Conservation (phyloP, 192 early-diverging fungal genomes). For the Rhizophagus clarus region DNA sequence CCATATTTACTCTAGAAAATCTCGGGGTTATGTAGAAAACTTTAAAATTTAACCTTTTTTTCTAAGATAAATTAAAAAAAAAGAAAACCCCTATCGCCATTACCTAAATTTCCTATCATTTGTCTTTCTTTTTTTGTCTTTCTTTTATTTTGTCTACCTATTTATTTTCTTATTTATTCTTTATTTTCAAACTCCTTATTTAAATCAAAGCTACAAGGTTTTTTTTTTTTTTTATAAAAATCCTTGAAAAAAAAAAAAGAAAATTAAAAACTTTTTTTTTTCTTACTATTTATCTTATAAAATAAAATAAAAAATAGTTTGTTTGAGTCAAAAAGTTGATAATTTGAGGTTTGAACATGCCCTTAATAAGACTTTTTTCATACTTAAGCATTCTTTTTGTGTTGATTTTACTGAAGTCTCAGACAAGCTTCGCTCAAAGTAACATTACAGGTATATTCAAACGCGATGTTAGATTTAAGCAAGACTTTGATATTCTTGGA, state of each 20-base stretch:
- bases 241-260: not conserved
- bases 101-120: too few species aligned
- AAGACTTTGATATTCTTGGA: not conserved
- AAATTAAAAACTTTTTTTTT: not conserved
- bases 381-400: not conserved
- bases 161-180: too few species aligned
- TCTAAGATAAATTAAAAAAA: too few species aligned
- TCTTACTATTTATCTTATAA: not conserved
- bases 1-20: too few species aligned
- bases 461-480: not conserved
- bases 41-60: too few species aligned
- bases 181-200: too few species aligned
- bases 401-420: not conserved
- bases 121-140: too few species aligned
- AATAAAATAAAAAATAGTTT: not conserved
- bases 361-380: not conserved
- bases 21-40: too few species aligned
- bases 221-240: not conserved
- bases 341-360: not conserved
- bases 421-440: not conserved
- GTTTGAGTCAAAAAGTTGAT: not conserved
- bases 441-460: conserved; percentile 23
- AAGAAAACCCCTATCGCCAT: too few species aligned
- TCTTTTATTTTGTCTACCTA: too few species aligned
- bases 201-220: not conserved